phyloP scores from a whole-genome alignment of 768 basidiomycete genomes.

The Cystobasidium onofrii region DNA sequence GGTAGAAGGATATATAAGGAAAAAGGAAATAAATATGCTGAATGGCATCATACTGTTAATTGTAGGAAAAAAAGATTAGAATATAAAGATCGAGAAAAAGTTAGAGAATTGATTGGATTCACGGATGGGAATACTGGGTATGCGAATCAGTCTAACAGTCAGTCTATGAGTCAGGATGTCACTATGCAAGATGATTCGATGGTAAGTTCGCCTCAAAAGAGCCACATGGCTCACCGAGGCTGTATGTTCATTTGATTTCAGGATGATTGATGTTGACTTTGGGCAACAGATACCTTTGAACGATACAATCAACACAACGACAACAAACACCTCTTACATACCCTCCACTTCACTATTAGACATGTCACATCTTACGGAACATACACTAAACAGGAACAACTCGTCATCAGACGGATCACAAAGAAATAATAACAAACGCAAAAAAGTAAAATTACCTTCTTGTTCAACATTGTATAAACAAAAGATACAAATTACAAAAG shows the following conservation, averaged over 20 bases:
- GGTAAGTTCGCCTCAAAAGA: background rate
- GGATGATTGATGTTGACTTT: too few relatives aligned
- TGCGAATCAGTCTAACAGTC: background rate
- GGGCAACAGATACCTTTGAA: background rate
- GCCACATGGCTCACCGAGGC: too few relatives aligned
- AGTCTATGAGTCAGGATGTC: background rate
- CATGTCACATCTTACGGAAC: background rate
- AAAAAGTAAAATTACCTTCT: constrained; percentile 11
- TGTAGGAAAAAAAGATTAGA: constrained; percentile 3
- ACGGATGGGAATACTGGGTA: background rate
- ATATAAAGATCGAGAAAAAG: background rate
- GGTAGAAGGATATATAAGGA: background rate
- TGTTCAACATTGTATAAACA: constrained; percentile 1
- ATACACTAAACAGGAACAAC: background rate
- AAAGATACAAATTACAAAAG: constrained; percentile 4
- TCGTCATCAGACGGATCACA: too few relatives aligned
- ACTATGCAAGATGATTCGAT: background rate
- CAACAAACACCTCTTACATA: background rate
- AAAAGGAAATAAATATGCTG: constrained; percentile 20
- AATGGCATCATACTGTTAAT: constrained; percentile 15
- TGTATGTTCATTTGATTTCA: too few relatives aligned
- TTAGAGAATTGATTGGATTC: constrained; percentile 10
- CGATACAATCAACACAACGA: background rate
- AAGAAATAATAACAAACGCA: too few relatives aligned
- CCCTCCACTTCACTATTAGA: background rate